Base-by-base conservation (phyloP, 2,329 filamentous ascomycete species). In the Diaporthe sp. region DNA sequence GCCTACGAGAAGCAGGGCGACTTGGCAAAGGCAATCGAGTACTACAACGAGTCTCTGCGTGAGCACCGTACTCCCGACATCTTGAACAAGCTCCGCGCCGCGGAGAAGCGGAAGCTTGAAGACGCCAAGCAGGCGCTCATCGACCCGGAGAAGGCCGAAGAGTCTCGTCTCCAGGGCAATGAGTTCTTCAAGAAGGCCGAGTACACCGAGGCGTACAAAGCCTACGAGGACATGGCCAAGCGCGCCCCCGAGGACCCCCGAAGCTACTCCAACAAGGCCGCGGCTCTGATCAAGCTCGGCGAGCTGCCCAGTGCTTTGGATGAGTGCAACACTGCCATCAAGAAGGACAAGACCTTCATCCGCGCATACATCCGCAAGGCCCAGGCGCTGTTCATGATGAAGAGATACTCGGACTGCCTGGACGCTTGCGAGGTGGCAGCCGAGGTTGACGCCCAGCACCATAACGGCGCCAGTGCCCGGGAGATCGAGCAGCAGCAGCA, bases 201-300 rank as follows among this genome's bases (percentile, higher is more conserved):
- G 86, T 98, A 96, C 94, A 96, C 97, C 15, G 97, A 91, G 72
- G 97, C 97, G 13, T 96, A 99, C 39, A 95, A 95, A 60, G 95
- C 96, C 0, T 99, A 99, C 88, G 92, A 89, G 1, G 97, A 99
- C 88, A 98, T 98, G 96, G 94, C 94, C 85, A 98, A 98, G 90
- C 95, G 97, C 75, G 94, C 95, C 0, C 97, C 97, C 8, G 90
- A 97, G 0, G 97, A 99, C 82, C 93, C 97, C 55, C 93, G 97
- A 80, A 96, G 97, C 58, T 99, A 97, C 90, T 97, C 94, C 84
- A 99, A 99, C 90, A 95, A 97, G 80, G 97, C 97, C 9, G 97
- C 97, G 6, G 97, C 97, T 61, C 95, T 98, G 82, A 94, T 98
- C 86, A 99, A 99, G 89, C 90, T 99, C 58, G 94, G 99, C 81